These are phyloP conservation scores for Barnettozyma pratensis DNA, from an alignment of 805 yeast genomes.

Conservation along the genomic window DNA sequence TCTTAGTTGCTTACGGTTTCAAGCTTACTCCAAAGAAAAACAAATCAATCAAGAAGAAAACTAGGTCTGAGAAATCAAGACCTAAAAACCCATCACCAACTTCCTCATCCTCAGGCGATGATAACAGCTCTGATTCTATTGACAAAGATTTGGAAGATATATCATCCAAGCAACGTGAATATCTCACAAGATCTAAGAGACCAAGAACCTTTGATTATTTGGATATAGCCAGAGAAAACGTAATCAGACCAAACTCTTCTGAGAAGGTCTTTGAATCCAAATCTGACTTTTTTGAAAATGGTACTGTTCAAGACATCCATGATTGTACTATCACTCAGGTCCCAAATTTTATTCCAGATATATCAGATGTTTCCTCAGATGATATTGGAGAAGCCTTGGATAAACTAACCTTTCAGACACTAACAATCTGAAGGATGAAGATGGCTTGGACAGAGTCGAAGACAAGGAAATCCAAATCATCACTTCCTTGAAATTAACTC, in stretches of 20 bases:
- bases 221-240: background rate
- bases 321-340: constrained; percentile 9
- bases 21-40: background rate
- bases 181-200: constrained; percentile 8
- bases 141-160: background rate
- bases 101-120: background rate
- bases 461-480: constrained; percentile 13
- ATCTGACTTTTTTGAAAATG: constrained; percentile 8
- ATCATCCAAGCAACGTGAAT: background rate
- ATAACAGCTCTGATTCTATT: background rate
- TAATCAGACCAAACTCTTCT: background rate
- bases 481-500: constrained; percentile 18
- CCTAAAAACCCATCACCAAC: background rate
- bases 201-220: background rate
- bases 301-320: constrained; percentile 20
- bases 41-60: background rate
- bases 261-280: background rate
- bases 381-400: constrained; percentile 11
- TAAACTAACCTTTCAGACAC: constrained; percentile 7
- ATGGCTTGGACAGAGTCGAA: constrained; percentile 5
- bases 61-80: background rate
- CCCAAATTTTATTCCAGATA: constrained; percentile 19
- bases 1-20: constrained; percentile 4
- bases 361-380: constrained; percentile 5
- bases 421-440: constrained; percentile 10